Evolutionary conservation across 1,139 yeast species (phyloP).

Genomic region (Kodamaea suecica): DNA sequence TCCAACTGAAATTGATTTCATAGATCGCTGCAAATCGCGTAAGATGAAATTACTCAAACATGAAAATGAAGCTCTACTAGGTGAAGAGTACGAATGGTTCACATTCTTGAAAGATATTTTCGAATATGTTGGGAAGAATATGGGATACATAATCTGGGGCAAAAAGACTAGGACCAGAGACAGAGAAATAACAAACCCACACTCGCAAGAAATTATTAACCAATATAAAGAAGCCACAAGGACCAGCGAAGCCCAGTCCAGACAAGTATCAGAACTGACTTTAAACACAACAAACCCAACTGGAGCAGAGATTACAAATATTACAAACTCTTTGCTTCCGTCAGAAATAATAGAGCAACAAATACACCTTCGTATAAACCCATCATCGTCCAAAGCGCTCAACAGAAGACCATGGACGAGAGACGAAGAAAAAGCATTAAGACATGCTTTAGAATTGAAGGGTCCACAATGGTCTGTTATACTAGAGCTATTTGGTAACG

Average conservation of each 20-base stretch:
- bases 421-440: slow-evolving; percentile 82
- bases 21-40: slow-evolving; percentile 66
- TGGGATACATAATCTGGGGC: slow-evolving; percentile 72
- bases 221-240: neutral
- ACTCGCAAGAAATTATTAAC: slow-evolving; percentile 22
- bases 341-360: slow-evolving; percentile 49
- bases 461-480: slow-evolving; percentile 96
- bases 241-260: neutral
- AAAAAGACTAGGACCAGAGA: slow-evolving; percentile 41
- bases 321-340: slow-evolving; percentile 37
- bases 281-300: slow-evolving; percentile 8
- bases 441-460: slow-evolving; percentile 73
- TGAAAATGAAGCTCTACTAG: slow-evolving; percentile 40
- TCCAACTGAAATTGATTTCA: slow-evolving; percentile 70
- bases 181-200: slow-evolving; percentile 20
- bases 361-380: slow-evolving; percentile 37
- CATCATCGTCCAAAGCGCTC: slow-evolving; percentile 26
- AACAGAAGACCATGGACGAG: slow-evolving; percentile 78
- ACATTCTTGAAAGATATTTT: slow-evolving; percentile 68
- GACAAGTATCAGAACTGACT: slow-evolving; percentile 5
- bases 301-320: slow-evolving; percentile 21
- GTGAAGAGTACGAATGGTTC: slow-evolving; percentile 70
- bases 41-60: slow-evolving; percentile 57
- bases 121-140: slow-evolving; percentile 74
- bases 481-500: slow-evolving; percentile 84